Evolutionary conservation across 2,329 filamentous ascomycete species (phyloP), one percentile per base, ranked within the genome.

Genomic region (Ophiostoma ulmi): DNA sequence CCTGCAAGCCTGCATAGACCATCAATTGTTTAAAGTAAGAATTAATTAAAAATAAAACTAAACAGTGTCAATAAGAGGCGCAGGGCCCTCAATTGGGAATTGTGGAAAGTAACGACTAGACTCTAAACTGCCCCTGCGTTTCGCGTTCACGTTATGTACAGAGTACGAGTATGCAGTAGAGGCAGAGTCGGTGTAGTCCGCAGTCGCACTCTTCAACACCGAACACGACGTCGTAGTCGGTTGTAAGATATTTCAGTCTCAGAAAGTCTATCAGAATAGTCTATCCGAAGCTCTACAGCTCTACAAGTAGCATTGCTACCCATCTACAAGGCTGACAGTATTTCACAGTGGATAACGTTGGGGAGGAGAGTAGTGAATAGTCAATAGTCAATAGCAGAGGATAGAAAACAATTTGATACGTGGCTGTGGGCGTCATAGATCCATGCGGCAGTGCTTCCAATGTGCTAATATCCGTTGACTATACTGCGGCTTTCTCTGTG

Each of bases 161-260:
- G 11, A 11, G 38, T 39, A 39, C 38, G 38, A 39, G 38, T 39
- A 39, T 13, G 11, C 10, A 39, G 38, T 39, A 39, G 38, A 39
- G 11, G 10, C 38, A 13, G 2, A 39, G 38, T 10, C 44, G 44
- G 17, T 48, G 31, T 31, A 31, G 31, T 31, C 31, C 44, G 44
- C 17, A 20, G 44, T 48, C 17, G 44, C 17, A 6, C 44, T 48
- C 44, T 20, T 39, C 44, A 48, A 20, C 44, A 20, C 22, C 58
- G 58, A 63, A 35, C 58, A 63, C 58, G 58, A 63, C 26, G 58
- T 63, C 58, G 58, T 26, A 63, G 58, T 63, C 26, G 58, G 58
- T 17, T 20, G 26, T 63, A 36, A 17, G 20, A 6, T 61, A 26
- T n/a, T n/a, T 48, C 14, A 39, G 38, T 39, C 44, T 48, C 10